phyloP scores from a whole-genome alignment of 2,329 filamentous ascomycete genomes.

The Beauveria sp. region DNA sequence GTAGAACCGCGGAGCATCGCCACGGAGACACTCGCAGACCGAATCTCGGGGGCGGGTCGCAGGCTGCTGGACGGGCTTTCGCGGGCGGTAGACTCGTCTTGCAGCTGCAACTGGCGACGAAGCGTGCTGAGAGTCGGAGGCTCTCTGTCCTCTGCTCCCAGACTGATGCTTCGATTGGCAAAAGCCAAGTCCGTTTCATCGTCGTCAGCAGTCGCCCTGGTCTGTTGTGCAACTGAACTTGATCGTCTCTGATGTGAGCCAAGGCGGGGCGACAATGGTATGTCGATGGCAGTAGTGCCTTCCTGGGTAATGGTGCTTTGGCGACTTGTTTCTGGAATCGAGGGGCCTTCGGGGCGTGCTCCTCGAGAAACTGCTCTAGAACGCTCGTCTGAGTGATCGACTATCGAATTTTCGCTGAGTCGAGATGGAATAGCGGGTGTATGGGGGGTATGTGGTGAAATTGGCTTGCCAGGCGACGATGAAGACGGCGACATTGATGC shows the following conservation, averaged over 20 bases:
- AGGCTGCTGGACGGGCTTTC: conserved; percentile 22
- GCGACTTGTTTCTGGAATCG: conserved; percentile 25
- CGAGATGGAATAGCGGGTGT: conserved; percentile 89
- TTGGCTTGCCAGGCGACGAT: conserved; percentile 83
- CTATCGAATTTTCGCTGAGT: conserved; percentile 82
- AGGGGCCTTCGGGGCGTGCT: conserved; percentile 18
- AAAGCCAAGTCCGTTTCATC: conserved; percentile 55
- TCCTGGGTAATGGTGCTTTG: conserved; percentile 37
- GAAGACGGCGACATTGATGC: conserved; percentile 78
- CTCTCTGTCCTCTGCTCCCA: conserved; percentile 58
- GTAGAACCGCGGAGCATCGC: conserved; percentile 34
- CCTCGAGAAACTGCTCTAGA: conserved; percentile 25
- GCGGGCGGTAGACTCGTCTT: conserved; percentile 23
- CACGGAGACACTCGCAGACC: conserved; percentile 30
- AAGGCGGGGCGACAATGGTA: conserved; percentile 61
- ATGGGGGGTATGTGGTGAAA: conserved; percentile 85
- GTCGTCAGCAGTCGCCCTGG: conserved; percentile 45
- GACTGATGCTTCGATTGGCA: conserved; percentile 59
- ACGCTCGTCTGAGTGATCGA: conserved; percentile 24
- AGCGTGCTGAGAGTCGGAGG: conserved; percentile 59
- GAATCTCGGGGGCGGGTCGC: conserved; percentile 36
- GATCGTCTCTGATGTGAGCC: conserved; percentile 52
- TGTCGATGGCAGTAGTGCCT: conserved; percentile 62
- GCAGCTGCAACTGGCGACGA: conserved; percentile 33
- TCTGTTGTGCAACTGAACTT: conserved; percentile 61